phyloP scores from a whole-genome alignment of 2,329 filamentous ascomycete genomes.

The Clonostachys byssicola region DNA sequence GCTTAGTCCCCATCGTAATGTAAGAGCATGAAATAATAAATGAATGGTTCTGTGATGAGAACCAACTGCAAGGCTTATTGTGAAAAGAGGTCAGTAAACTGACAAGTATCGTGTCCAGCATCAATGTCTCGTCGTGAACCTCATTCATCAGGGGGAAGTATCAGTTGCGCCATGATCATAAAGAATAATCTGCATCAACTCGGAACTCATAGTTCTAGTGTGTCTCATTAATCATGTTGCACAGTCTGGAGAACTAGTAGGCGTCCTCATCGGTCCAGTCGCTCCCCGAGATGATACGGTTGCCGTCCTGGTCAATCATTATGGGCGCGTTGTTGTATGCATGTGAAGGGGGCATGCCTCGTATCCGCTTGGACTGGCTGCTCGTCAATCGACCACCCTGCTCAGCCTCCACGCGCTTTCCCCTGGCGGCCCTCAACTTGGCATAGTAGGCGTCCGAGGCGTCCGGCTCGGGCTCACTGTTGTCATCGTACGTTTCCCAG shows the following conservation, averaged over 20 bases:
- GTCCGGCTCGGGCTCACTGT: slow-evolving; percentile 72
- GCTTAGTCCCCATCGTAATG: too few species aligned
- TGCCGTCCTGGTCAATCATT: slow-evolving; percentile 54
- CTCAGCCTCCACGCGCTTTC: slow-evolving; percentile 59
- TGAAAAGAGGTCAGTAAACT: too few species aligned
- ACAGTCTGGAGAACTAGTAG: slow-evolving; percentile 25
- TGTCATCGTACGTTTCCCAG: slow-evolving; percentile 95
- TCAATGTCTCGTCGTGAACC: too few species aligned
- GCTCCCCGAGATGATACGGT: slow-evolving; percentile 58
- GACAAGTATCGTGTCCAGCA: too few species aligned
- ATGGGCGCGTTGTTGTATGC: slow-evolving; percentile 18
- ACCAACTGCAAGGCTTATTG: too few species aligned
- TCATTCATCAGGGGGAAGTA: too few species aligned
- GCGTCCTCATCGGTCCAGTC: slow-evolving; percentile 66
- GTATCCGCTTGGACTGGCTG: slow-evolving; percentile 46
- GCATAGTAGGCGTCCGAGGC: slow-evolving; percentile 76
- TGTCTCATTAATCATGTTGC: too few species aligned
- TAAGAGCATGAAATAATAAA: too few species aligned
- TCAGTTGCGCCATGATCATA: too few species aligned
- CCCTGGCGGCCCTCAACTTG: slow-evolving; percentile 64
- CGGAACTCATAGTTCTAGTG: too few species aligned
- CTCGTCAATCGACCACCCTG: slow-evolving; percentile 17
- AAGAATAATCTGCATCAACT: too few species aligned
- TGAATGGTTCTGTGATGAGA: too few species aligned
- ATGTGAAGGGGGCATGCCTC: slow-evolving; percentile 48